Conservation (phyloP, 257 asterid genomes). For the Cordia subcordata region DNA sequence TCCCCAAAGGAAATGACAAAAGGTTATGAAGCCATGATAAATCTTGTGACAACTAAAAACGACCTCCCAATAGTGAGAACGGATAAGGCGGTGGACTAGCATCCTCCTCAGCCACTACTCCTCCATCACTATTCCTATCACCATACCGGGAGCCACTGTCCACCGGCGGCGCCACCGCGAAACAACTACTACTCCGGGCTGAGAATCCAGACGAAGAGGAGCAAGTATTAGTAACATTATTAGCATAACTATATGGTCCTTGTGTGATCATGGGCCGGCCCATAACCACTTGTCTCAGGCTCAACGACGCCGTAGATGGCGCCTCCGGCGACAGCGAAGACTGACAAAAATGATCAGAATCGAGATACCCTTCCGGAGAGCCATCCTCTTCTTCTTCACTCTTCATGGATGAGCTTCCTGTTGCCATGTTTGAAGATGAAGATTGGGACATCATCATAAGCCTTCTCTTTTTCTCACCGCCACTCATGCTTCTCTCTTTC, state of each 20-base stretch:
- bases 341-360: not conserved
- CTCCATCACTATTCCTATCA: constrained; percentile 20
- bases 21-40: not conserved
- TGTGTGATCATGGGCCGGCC: constrained; percentile 21
- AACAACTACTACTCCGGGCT: constrained; percentile 13
- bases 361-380: not conserved
- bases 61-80: constrained; percentile 18
- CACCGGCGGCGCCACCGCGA: constrained; percentile 12
- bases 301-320: constrained; percentile 25
- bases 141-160: constrained; percentile 10
- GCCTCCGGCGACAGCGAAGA: constrained; percentile 24
- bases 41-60: constrained; percentile 14
- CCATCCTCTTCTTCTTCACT: constrained; percentile 49
- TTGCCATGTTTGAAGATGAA: constrained; percentile 28
- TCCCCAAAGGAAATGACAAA: too few species aligned
- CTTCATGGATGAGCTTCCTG: constrained; percentile 37
- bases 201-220: constrained; percentile 23
- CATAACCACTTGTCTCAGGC: constrained; percentile 3
- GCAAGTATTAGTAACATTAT: constrained; percentile 5
- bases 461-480: constrained; percentile 46
- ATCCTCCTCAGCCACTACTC: constrained; percentile 28
- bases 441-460: constrained; percentile 22
- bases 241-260: constrained; percentile 10
- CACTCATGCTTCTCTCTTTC: constrained; percentile 25
- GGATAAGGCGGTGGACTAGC: constrained; percentile 33